Evolutionary conservation across 495 filamentous ascomycete genomes (phyloP).

Genomic region (Pseudomonodictys pantanalensis): DNA sequence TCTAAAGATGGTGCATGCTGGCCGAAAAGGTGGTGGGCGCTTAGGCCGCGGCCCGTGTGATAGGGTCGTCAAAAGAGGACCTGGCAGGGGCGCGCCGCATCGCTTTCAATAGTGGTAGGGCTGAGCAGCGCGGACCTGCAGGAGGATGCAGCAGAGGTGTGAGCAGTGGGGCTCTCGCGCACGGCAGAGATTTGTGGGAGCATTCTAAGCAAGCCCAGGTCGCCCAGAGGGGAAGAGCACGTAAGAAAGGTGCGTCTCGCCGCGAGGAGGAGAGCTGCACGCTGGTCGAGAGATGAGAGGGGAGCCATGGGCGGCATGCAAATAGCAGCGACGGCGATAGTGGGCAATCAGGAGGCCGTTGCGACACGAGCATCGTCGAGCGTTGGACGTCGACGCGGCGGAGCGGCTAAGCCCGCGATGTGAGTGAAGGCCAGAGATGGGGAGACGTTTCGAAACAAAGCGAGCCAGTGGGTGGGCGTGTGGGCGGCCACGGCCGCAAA

Average conservation of each 20-base stretch:
- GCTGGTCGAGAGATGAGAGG: slow-evolving; percentile 12
- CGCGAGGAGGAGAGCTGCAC: too few relatives aligned
- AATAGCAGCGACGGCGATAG: slow-evolving; percentile 12
- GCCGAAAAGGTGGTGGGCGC: slow-evolving; percentile 18
- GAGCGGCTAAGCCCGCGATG: too few relatives aligned
- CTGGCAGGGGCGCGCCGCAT: not conserved
- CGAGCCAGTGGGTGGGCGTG: too few relatives aligned
- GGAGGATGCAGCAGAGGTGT: not conserved
- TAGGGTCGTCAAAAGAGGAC: slow-evolving; percentile 29
- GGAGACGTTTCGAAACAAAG: slow-evolving; percentile 29
- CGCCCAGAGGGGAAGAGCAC: slow-evolving; percentile 7
- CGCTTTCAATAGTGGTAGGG: slow-evolving; percentile 25
- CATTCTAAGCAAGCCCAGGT: slow-evolving; percentile 20
- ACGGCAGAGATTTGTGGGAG: too few relatives aligned
- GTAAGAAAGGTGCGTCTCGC: too few relatives aligned
- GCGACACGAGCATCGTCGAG: too few relatives aligned
- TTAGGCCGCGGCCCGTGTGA: slow-evolving; percentile 14
- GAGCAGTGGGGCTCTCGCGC: too few relatives aligned
- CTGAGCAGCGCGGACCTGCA: slow-evolving; percentile 27
- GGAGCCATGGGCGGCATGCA: slow-evolving; percentile 3
- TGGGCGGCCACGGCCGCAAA: too few relatives aligned
- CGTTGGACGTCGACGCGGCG: too few relatives aligned
- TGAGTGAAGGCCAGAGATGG: slow-evolving; percentile 17
- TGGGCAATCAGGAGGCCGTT: too few relatives aligned
- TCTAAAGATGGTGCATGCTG: slow-evolving; percentile 22